Conservation (phyloP, 2,329 filamentous ascomycete genomes). For the Cryphonectria parasitica region DNA sequence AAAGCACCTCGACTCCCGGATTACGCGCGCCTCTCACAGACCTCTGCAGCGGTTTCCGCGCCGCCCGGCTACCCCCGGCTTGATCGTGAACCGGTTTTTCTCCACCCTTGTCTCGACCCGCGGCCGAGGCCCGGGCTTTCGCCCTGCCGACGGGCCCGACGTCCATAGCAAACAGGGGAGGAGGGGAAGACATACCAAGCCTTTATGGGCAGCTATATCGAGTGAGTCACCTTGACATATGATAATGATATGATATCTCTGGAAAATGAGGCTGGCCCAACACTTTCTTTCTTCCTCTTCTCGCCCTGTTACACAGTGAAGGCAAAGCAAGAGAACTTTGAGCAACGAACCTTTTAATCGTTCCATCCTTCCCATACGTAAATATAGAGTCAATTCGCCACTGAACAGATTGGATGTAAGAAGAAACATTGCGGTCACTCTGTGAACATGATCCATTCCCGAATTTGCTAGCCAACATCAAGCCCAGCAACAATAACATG, state of each 20-base stretch:
- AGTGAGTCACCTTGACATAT: neutral
- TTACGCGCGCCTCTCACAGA: slow-evolving; percentile 8
- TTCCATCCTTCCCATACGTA: too few relatives aligned
- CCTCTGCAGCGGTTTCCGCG: neutral
- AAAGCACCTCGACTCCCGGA: neutral
- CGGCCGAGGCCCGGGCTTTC: neutral
- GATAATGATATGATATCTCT: neutral
- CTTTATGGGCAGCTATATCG: neutral
- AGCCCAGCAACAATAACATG: too few relatives aligned
- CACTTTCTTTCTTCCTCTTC: neutral
- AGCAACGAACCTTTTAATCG: too few relatives aligned
- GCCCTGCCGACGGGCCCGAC: too few relatives aligned
- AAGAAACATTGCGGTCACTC: too few relatives aligned
- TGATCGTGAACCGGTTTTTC: neutral
- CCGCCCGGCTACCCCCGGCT: slow-evolving; percentile 1
- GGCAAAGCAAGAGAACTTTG: too few relatives aligned
- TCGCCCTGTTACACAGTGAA: neutral
- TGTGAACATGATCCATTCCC: too few relatives aligned
- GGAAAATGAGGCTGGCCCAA: neutral
- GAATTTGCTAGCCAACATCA: too few relatives aligned
- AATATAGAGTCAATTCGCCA: too few relatives aligned
- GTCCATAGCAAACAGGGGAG: neutral
- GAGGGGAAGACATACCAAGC: neutral
- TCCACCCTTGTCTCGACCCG: neutral
- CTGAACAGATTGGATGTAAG: too few relatives aligned